Percentiles rank a stretch among this genome's conserved stretches.
phyloP scores from a whole-genome alignment of 1,139 yeast genomes.

The Yamadazyma diospyri region DNA sequence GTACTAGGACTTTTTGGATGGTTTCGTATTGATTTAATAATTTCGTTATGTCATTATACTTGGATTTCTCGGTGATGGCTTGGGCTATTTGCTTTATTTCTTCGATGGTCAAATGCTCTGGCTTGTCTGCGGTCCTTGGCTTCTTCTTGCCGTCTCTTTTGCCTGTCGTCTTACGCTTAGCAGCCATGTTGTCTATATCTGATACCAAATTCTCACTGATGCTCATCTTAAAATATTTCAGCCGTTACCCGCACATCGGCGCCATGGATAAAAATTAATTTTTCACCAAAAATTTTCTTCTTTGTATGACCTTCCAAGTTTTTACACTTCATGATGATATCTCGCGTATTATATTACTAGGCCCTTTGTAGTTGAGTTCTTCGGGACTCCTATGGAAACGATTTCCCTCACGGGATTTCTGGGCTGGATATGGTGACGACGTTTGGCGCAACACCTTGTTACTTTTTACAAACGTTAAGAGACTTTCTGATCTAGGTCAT shows the following conservation, averaged over 20 bases:
- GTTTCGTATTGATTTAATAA: constrained; percentile 38
- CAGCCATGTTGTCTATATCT: constrained; percentile 10
- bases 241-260: constrained; percentile 8
- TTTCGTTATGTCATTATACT: constrained; percentile 50
- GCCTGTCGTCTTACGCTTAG: constrained; percentile 8
- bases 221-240: constrained; percentile 7
- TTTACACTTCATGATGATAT: constrained; percentile 58
- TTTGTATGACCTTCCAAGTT: constrained; percentile 54
- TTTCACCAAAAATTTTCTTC: constrained; percentile 12
- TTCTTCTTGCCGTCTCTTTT: constrained; percentile 2
- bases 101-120: background rate
- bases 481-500: constrained; percentile 43
- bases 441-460: constrained; percentile 67
- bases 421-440: constrained; percentile 55
- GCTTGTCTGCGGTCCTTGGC: constrained; percentile 2
- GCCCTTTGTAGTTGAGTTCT: constrained; percentile 49
- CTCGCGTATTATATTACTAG: constrained; percentile 51
- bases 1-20: constrained; percentile 20
- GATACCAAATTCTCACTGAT: constrained; percentile 1
- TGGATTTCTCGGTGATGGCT: constrained; percentile 26
- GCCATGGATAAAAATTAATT: background rate
- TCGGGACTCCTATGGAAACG: constrained; percentile 37
- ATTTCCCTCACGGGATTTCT: constrained; percentile 33
- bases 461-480: constrained; percentile 46
- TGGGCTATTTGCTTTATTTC: constrained; percentile 27